Evolutionary conservation across 148 eudicot genomes (phyloP).

Genomic region (Salicornia ramosissima): DNA sequence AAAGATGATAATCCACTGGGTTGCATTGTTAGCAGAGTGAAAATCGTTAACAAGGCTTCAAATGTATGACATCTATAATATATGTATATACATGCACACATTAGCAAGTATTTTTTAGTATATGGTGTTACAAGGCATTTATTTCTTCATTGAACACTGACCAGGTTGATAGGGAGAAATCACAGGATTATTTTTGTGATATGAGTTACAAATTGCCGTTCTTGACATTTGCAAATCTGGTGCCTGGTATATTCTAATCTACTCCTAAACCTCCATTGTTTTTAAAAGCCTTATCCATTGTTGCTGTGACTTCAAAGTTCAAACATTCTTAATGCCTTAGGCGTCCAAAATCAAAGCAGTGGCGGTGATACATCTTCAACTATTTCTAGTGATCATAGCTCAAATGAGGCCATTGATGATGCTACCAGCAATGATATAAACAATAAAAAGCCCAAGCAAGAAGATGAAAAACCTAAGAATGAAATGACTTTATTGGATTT

Average conservation of each 20-base stretch:
- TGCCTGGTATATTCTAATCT: constrained; percentile 5
- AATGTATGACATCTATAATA: not conserved
- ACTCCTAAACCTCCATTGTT: not conserved
- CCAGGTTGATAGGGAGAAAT: constrained; percentile 25
- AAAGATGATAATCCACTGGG: constrained; percentile 22
- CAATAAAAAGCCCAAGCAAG: not conserved
- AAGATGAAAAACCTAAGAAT: not conserved
- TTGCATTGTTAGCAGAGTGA: constrained; percentile 17
- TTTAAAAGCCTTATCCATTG: not conserved
- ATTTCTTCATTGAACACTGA: not conserved
- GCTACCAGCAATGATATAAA: not conserved
- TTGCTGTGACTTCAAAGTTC: not conserved
- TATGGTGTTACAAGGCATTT: not conserved
- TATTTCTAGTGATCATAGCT: constrained; percentile 25
- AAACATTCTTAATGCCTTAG: not conserved
- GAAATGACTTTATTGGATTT: constrained; percentile 17
- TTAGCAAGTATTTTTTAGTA: not conserved
- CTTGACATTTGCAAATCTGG: constrained; percentile 34
- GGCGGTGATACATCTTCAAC: constrained; percentile 23
- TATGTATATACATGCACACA: not conserved
- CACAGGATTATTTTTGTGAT: constrained; percentile 37
- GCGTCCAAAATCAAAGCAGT: constrained; percentile 7
- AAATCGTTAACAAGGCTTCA: not conserved
- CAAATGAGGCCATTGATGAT: constrained; percentile 11
- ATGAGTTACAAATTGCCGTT: constrained; percentile 36